These are phyloP conservation scores for Monilinia aucupariae DNA, from an alignment of 2,329 filamentous ascomycete species.

Conservation along the genomic window DNA sequence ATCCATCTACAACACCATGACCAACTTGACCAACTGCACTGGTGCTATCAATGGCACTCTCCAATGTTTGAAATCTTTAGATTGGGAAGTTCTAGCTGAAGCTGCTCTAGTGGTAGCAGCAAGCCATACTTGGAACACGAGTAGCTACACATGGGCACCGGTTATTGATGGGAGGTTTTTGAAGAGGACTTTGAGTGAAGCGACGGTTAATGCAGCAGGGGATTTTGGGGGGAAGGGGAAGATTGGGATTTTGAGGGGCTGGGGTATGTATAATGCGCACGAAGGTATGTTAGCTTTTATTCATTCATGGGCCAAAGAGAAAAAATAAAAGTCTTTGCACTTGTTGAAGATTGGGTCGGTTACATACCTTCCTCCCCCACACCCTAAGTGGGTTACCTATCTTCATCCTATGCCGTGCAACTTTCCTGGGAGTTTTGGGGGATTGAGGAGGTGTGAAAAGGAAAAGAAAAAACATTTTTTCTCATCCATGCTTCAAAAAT, in stretches of 20 bases:
- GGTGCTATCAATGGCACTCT: slow-evolving; percentile 41
- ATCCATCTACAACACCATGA: slow-evolving; percentile 44
- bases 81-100: slow-evolving; percentile 49
- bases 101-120: slow-evolving; percentile 46
- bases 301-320: not conserved
- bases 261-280: slow-evolving; percentile 56
- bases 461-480: too few relatives aligned
- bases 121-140: slow-evolving; percentile 49
- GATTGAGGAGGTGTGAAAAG: not conserved
- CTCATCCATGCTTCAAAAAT: not conserved
- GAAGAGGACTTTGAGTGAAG: slow-evolving; percentile 41
- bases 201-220: slow-evolving; percentile 30
- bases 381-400: too few relatives aligned
- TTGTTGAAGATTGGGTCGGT: not conserved
- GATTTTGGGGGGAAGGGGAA: slow-evolving; percentile 23
- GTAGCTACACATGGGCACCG: slow-evolving; percentile 54
- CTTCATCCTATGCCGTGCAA: not conserved
- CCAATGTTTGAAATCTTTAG: slow-evolving; percentile 48
- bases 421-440: not conserved
- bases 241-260: slow-evolving; percentile 44
- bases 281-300: slow-evolving; percentile 36
- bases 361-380: not conserved
- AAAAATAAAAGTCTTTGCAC: not conserved
- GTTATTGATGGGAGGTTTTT: slow-evolving; percentile 54
- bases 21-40: slow-evolving; percentile 38